Conservation (phyloP, 495 filamentous ascomycete genomes). For the Talaromyces nanjingensis region DNA sequence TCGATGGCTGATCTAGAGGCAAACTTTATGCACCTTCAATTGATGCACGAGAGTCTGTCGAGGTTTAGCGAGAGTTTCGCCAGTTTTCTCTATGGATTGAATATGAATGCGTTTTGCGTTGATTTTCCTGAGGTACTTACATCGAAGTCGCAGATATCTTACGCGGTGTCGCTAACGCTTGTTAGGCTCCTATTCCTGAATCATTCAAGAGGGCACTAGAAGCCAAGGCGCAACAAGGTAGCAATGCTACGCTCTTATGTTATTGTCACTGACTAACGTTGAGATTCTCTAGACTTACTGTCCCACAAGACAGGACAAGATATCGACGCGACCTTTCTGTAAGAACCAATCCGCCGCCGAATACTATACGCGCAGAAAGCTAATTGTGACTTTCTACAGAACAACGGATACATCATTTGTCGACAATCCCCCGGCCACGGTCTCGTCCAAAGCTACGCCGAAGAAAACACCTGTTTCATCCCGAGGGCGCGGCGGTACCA, state of each 20-base stretch:
- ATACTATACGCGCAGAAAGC: background rate
- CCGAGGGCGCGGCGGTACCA: constrained; percentile 26
- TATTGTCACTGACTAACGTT: background rate
- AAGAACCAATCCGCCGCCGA: constrained; percentile 20
- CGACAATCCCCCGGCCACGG: constrained; percentile 65
- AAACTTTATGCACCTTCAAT: constrained; percentile 94
- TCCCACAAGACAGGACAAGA: constrained; percentile 28
- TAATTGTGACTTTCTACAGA: constrained; percentile 34
- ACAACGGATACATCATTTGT: constrained; percentile 94
- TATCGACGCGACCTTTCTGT: constrained; percentile 86
- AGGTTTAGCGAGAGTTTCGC: constrained; percentile 96
- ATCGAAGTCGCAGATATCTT: background rate
- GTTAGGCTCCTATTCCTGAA: constrained; percentile 55
- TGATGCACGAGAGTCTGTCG: constrained; percentile 93
- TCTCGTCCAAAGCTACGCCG: constrained; percentile 55
- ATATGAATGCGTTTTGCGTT: constrained; percentile 98
- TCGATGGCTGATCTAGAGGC: constrained; percentile 92
- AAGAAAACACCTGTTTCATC: constrained; percentile 51
- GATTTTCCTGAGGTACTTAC: constrained; percentile 83
- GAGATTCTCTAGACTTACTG: background rate
- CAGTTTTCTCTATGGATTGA: constrained; percentile 88
- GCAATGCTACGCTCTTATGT: background rate
- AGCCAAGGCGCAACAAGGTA: constrained; percentile 42
- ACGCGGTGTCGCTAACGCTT: constrained; percentile 7
- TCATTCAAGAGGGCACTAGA: constrained; percentile 67